These are phyloP conservation scores for Sugiyamaella paludigena DNA, from an alignment of 1,139 yeast genomes.

Conservation along the genomic window DNA sequence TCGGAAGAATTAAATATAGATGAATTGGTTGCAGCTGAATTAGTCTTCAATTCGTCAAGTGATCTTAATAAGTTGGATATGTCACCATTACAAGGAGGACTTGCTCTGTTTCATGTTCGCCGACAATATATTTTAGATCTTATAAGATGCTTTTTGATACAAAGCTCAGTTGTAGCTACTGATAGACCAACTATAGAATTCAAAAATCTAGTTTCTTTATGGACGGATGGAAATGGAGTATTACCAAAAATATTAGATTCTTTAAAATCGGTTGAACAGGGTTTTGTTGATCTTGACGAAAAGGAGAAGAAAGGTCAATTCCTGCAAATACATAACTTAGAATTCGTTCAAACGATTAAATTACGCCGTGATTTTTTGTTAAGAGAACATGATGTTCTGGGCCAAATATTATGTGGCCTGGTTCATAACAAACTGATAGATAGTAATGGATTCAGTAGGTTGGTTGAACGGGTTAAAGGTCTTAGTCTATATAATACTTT, in stretches of 20 bases:
- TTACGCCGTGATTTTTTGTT: conserved; percentile 62
- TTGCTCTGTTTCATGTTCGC: conserved; percentile 66
- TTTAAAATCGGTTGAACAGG: conserved; percentile 56
- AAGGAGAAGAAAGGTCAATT: conserved; percentile 64
- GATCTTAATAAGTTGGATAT: conserved; percentile 51
- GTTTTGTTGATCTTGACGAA: conserved; percentile 56
- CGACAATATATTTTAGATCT: conserved; percentile 70
- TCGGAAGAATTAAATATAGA: conserved; percentile 71
- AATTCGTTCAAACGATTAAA: conserved; percentile 53
- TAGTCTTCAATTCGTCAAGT: conserved; percentile 47
- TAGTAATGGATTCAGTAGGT: conserved; percentile 42
- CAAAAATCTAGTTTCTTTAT: conserved; percentile 2
- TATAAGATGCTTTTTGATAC: conserved; percentile 53
- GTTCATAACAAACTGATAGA: conserved; percentile 28
- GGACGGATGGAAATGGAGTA: conserved; percentile 5
- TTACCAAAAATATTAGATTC: conserved; percentile 46
- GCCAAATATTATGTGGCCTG: conserved; percentile 50
- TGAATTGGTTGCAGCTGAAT: conserved; percentile 61
- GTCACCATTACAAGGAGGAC: conserved; percentile 62
- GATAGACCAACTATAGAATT: conserved; percentile 1
- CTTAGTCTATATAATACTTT: conserved; percentile 61
- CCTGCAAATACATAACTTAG: conserved; percentile 45
- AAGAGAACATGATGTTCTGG: conserved; percentile 67
- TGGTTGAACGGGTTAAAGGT: conserved; percentile 45
- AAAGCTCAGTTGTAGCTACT: conserved; percentile 16